phyloP scores from a whole-genome alignment of 345 rosid genomes.

The Streptanthus diversifolius region DNA sequence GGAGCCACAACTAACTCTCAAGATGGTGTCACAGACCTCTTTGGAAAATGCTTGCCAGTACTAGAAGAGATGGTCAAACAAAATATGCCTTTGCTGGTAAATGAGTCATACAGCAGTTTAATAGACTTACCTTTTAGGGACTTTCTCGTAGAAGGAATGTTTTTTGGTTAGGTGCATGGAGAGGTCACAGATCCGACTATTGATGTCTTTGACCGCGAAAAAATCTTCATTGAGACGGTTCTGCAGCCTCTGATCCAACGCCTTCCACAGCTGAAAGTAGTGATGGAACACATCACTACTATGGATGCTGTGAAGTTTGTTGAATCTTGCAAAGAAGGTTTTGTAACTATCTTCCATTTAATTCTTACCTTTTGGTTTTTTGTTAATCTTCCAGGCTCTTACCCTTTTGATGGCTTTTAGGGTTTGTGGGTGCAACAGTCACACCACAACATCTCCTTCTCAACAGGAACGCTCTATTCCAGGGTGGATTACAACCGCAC shows the following conservation, averaged over 20 bases:
- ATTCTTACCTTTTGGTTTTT: neutral
- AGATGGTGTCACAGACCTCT: conserved; percentile 90
- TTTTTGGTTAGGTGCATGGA: conserved; percentile 74
- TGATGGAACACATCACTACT: conserved; percentile 94
- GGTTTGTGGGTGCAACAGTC: conserved; percentile 80
- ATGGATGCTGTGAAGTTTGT: conserved; percentile 80
- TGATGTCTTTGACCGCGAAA: conserved; percentile 90
- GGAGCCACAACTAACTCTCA: conserved; percentile 96
- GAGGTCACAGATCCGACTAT: conserved; percentile 84
- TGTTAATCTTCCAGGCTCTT: neutral
- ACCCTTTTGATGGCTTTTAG: conserved; percentile 34
- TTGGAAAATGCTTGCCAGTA: conserved; percentile 83
- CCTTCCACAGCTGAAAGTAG: conserved; percentile 72
- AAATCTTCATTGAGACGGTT: conserved; percentile 75
- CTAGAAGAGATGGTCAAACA: conserved; percentile 88
- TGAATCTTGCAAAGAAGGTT: conserved; percentile 81
- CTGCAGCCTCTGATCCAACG: conserved; percentile 65
- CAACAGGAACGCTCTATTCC: conserved; percentile 84
- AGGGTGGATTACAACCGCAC: conserved; percentile 94
- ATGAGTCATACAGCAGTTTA: neutral
- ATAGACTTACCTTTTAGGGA: neutral
- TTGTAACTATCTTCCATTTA: neutral
- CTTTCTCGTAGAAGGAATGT: neutral
- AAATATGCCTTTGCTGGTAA: conserved; percentile 87
- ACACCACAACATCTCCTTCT: conserved; percentile 96